Evolutionary conservation across 1,284 basidiomycete species (phyloP), one percentile per base, ranked within the genome.

Genomic region (Malassezia caprae): DNA sequence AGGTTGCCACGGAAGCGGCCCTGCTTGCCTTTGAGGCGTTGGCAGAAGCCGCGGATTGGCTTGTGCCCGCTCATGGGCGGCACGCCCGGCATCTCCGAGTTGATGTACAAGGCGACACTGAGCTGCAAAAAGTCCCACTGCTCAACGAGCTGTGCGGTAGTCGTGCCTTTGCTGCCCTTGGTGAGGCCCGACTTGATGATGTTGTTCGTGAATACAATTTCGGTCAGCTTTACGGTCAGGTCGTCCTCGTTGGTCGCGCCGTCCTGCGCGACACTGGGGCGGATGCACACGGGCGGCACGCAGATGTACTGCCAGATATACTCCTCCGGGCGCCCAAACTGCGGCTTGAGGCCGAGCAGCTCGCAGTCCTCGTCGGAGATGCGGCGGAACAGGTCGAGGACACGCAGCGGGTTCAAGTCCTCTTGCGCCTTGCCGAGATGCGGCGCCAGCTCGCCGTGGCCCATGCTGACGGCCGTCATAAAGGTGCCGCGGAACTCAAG

Each of bases 251-350:
- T 99, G 34, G 69, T 73, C 15, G 63, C 68, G 49, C 65, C 64
- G 87, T 99, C 94, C 75, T 98, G 94, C 0, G 88, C 86, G 1
- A 99, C 94, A 5, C 90, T 96, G 0, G 94, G 94, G 41, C 94
- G 84, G 56, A 98, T 98, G 73, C 89, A 94, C 35, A 96, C 90
- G 0, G 94, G 94, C 17, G 94, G 94, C 13, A 98, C 94, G 30
- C 91, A 94, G 15, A 99, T 85, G 76, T 98, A 98, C 76, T 96
- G 93, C 94, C 94, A 99, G 55, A 99, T 84, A 73, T 93, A 96
- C 73, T 96, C 87, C 77, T 99, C 94, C 2, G 94, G 94, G 52
- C 94, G 79, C 51, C 91, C 91, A 68, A 85, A 85, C 27, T 83
- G 82, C 2, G 94, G 94, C 59, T 88, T 84, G 51, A 98, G 78